Evolutionary conservation across 2,329 filamentous ascomycete species (phyloP).

Genomic region (Erysiphe pulchra): DNA sequence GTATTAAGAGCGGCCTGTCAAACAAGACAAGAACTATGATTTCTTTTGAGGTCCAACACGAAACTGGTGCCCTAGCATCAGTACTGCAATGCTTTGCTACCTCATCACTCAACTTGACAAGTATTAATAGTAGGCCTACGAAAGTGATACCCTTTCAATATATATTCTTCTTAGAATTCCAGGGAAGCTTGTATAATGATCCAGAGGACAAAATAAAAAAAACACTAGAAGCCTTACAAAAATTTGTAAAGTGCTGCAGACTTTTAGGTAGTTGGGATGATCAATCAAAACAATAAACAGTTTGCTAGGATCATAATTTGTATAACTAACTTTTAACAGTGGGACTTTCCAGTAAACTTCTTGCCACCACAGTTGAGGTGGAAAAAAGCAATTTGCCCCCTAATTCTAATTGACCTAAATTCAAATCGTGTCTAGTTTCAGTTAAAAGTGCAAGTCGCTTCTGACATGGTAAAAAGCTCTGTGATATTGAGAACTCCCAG

Average conservation of each 20-base stretch:
- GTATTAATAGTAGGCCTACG: conserved; percentile 69
- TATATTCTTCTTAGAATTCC: conserved; percentile 82
- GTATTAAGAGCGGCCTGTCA: conserved; percentile 3
- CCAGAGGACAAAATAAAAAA: conserved; percentile 29
- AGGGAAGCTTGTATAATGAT: conserved; percentile 30
- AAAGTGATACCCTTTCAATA: conserved; percentile 60
- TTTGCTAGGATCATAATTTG: no score
- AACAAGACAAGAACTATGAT: conserved; percentile 41
- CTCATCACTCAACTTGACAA: conserved; percentile 57
- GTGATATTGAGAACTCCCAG: no score
- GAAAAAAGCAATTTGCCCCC: no score
- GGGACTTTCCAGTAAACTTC: no score
- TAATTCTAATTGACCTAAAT: no score
- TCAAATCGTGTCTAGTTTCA: no score
- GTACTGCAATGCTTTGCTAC: conserved; percentile 55
- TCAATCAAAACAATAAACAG: neutral
- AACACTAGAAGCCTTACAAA: conserved; percentile 31
- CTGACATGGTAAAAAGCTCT: no score
- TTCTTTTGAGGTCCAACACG: conserved; percentile 61
- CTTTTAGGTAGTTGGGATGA: conserved; percentile 45
- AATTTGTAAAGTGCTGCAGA: conserved; percentile 33
- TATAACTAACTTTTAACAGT: no score
- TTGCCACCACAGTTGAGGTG: no score
- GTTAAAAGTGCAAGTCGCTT: no score
- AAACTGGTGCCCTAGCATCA: conserved; percentile 61